Evolutionary conservation across 1,284 basidiomycete species (phyloP).

Genomic region (Ustilago curta): DNA sequence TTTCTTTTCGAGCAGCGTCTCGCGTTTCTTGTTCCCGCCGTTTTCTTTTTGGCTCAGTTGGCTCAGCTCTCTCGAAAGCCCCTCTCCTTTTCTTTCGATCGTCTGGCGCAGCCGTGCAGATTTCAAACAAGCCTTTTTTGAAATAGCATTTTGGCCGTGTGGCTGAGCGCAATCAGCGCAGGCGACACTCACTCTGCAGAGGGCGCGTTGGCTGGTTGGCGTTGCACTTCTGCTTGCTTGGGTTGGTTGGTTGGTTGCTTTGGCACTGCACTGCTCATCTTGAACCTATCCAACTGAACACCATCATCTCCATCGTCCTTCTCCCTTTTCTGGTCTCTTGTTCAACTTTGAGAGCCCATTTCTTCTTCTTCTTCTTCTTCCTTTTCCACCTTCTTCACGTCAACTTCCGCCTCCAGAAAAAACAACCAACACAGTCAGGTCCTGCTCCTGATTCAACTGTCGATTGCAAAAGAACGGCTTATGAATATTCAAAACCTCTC

Average conservation of each 20-base stretch:
- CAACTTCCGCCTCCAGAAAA: too few relatives aligned
- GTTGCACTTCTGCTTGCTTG: too few relatives aligned
- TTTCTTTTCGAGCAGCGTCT: constrained; percentile 8
- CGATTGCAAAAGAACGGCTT: constrained; percentile 48
- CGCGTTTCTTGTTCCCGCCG: background rate
- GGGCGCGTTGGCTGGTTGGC: background rate
- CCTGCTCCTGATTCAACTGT: constrained; percentile 54
- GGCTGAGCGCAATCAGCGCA: constrained; percentile 16
- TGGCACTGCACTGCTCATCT: background rate
- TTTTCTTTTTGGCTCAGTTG: background rate
- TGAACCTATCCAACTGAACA: background rate
- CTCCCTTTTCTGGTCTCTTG: background rate
- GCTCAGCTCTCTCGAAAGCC: constrained; percentile 2
- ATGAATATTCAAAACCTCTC: constrained; percentile 70
- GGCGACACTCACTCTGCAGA: constrained; percentile 2
- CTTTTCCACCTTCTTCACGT: background rate
- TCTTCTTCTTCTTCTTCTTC: constrained; percentile 4
- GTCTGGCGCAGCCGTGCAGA: constrained; percentile 28
- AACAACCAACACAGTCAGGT: constrained; percentile 28
- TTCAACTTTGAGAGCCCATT: background rate
- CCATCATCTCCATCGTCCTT: background rate
- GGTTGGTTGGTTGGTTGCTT: background rate
- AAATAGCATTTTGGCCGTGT: background rate
- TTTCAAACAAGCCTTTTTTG: background rate
- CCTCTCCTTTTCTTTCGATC: constrained; percentile 27